Base-by-base conservation (phyloP, 768 basidiomycete species). In the Mycena pura region DNA sequence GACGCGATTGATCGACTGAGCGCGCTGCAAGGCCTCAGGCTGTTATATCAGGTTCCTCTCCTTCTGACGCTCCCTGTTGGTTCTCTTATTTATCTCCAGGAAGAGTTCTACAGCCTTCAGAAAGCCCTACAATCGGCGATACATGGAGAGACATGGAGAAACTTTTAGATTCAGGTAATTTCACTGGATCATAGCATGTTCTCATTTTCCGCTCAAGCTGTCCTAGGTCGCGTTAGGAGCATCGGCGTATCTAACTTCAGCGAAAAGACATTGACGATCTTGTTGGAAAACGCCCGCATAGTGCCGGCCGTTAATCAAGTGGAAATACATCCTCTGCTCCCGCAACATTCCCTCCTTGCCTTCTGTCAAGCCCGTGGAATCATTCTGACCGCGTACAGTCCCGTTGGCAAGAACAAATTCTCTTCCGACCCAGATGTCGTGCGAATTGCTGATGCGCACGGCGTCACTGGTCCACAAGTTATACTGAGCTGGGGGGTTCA, bases 401-500 rank as follows among this genome's bases (percentile, higher is more conserved):
- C 40, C 68, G 2, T 50, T 55, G 15, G 59, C 54, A 45, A 15
- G 38, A 32, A n/a, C 34, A 36, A 36, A 17, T 36, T 52, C n/a
- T 13, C 2, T 19, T 22, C 6, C n/a, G n/a, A n/a, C n/a, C n/a
- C n/a, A n/a, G n/a, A n/a, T n/a, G n/a, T n/a, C n/a, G n/a, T n/a
- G n/a, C n/a, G n/a, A n/a, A n/a, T 83, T 19, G 79, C 81, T 6
- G 64, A 71, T n/a, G 75, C 76, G 57, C 66, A 77, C 49, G 58
- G 68, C 25, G 69, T 65, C 19, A 77, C 77, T 1, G 64, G 75
- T 2, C 82, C 86, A 3, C 86, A 88, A 69, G 80, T 89, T 22
- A 68, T 88, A 25, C 74, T 90, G 17, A 79, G 85, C 63, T 90
- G 89, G 89, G 85, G 81, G 6, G 84, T 84, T 19, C 86, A 88